Base-by-base conservation (phyloP, 2,329 filamentous ascomycete species). In the Teratosphaeriaceae sp. region DNA sequence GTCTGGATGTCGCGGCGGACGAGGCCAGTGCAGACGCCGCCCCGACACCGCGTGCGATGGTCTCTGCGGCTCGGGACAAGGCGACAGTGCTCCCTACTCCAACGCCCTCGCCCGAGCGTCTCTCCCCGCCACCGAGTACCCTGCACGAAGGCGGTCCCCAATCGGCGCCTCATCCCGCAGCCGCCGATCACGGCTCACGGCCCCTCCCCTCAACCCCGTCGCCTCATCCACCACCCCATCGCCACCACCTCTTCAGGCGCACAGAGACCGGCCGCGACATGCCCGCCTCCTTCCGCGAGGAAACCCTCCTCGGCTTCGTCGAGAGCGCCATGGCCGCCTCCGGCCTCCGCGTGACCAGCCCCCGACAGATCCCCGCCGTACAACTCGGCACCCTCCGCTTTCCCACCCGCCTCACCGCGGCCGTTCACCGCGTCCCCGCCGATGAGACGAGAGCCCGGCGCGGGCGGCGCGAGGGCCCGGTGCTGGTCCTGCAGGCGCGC, bases 251-350 rank as follows among this genome's bases (percentile, higher is more conserved):
- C n/a, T n/a, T n/a, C n/a, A 72, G 75, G 33, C 76, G 79, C 19
- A 71, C 73, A n/a, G 72, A 70, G 7, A 70, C 73, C 26, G 78
- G 77, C 15, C 57, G 65, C 22, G 72, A 78, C 35, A 80, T 81
- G 75, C 78, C 78, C 13, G 73, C 76, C 38, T 67, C 70, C 20
- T 71, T 74, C 47, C 75, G 78, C 22, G 68, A 74, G 19, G 75
- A 80, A 16, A 71, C 72, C 22, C 64, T 80, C 29, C 68, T 71
- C 38, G 68, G 70, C 12, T 74, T 82, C 48, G 60, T 80, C 9
- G 78, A 82, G 58, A 73, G 75, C 52, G 66, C 73, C 9, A 69
- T 70, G 15, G 79, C 75, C 72, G 67, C 74, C 3, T 81, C 80
- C 60, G 71, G 72, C 37, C 75, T 75, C 51, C 72, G 72, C 40